phyloP scores from a whole-genome alignment of 2,329 filamentous ascomycete species.

The Daldinia sp. region DNA sequence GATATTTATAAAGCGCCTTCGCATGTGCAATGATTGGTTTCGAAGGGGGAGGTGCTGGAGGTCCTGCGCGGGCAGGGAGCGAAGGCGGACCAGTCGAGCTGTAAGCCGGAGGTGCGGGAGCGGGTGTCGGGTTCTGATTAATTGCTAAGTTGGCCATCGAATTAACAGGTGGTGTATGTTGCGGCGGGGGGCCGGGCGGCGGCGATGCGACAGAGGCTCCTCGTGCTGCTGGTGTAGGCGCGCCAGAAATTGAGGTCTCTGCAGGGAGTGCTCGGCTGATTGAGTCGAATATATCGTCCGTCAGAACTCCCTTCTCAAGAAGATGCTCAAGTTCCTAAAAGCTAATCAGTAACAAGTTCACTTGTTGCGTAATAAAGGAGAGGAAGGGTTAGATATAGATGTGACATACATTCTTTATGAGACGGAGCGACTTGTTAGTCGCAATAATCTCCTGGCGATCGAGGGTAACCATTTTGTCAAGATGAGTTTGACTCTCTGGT shows the following conservation, averaged over 20 bases:
- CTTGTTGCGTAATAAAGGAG: neutral
- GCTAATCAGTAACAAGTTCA: conserved; percentile 20
- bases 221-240: conserved; percentile 57
- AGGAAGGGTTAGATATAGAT: neutral
- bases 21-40: conserved; percentile 77
- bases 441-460: conserved; percentile 72
- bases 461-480: conserved; percentile 58
- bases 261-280: conserved; percentile 81
- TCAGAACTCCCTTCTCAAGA: conserved; percentile 83
- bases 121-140: conserved; percentile 49
- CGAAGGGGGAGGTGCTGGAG: conserved; percentile 57
- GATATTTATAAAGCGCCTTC: conserved; percentile 86
- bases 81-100: conserved; percentile 58
- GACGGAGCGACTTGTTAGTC: conserved; percentile 87
- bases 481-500: neutral
- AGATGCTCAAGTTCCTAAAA: conserved; percentile 91
- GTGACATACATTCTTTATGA: conserved; percentile 81
- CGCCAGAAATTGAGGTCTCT: conserved; percentile 71
- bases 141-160: conserved; percentile 59
- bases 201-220: conserved; percentile 51
- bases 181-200: conserved; percentile 38
- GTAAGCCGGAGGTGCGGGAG: conserved; percentile 65
- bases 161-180: conserved; percentile 47
- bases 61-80: conserved; percentile 52
- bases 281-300: conserved; percentile 77